A percentile compares a stretch with the other conserved stretches of the same genome.
Evolutionary conservation across 495 filamentous ascomycete genomes (phyloP).

Genomic region (Hypoxylon cercidicola): DNA sequence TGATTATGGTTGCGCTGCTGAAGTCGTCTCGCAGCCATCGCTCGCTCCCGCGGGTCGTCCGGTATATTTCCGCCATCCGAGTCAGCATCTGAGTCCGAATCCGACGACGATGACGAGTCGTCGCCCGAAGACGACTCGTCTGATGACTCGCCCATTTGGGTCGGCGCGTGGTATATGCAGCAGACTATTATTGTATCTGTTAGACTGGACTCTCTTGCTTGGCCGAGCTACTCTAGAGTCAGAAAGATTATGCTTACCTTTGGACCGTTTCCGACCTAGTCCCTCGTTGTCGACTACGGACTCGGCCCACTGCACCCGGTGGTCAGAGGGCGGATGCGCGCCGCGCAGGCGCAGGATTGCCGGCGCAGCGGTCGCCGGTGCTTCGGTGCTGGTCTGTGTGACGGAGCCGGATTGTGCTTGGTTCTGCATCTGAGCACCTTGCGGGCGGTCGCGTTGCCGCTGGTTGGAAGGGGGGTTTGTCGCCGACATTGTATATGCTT

Average conservation of each 20-base stretch:
- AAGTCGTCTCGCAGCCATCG: conserved; percentile 35
- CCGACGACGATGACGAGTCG: conserved; percentile 64
- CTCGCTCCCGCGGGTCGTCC: conserved; percentile 42
- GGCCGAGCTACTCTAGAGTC: background rate
- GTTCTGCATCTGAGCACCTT: conserved; percentile 37
- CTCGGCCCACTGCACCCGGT: conserved; percentile 87
- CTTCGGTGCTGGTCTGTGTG: conserved; percentile 33
- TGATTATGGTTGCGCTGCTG: conserved; percentile 40
- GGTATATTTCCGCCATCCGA: conserved; percentile 36
- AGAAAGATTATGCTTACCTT: conserved; percentile 66
- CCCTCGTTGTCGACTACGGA: conserved; percentile 98
- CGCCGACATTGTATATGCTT: conserved; percentile 28
- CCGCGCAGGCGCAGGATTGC: conserved; percentile 60
- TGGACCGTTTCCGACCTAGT: conserved; percentile 90
- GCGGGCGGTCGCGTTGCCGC: conserved; percentile 33
- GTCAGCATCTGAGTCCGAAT: conserved; percentile 57
- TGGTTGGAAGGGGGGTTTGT: conserved; percentile 28
- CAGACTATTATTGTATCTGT: conserved; percentile 71
- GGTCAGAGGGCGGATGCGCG: conserved; percentile 48
- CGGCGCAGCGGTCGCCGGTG: conserved; percentile 39
- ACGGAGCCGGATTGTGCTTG: conserved; percentile 33
- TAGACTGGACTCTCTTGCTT: background rate
- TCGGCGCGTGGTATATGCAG: conserved; percentile 95
- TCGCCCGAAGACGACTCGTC: conserved; percentile 72
- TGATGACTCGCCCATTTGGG: conserved; percentile 84